These are phyloP conservation scores for Candida piceae DNA, from an alignment of 805 yeast genomes.

Conservation along the genomic window DNA sequence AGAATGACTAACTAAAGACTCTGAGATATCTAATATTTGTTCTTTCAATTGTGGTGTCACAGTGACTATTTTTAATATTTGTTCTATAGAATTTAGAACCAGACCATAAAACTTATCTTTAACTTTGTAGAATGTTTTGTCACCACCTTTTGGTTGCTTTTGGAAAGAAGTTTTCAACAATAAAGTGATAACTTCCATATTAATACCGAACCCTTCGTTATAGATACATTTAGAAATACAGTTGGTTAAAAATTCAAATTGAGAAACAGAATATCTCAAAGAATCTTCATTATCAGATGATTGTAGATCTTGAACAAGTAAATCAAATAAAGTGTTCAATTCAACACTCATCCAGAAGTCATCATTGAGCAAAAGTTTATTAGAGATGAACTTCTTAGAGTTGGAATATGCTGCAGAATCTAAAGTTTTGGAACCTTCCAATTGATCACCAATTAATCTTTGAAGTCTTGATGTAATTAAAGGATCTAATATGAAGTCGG, in stretches of 20 bases:
- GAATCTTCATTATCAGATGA: slow-evolving; percentile 14
- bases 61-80: slow-evolving; percentile 13
- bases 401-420: slow-evolving; percentile 16
- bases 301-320: slow-evolving; percentile 10
- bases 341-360: slow-evolving; percentile 25
- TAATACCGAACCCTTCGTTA: slow-evolving; percentile 20
- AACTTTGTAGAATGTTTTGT: slow-evolving; percentile 37
- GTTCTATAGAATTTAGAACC: slow-evolving; percentile 9
- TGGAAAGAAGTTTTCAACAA: slow-evolving; percentile 18
- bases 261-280: slow-evolving; percentile 19
- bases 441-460: slow-evolving; percentile 23
- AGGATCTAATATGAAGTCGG: slow-evolving; percentile 17
- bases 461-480: slow-evolving; percentile 19
- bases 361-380: slow-evolving; percentile 17
- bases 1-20: slow-evolving; percentile 11
- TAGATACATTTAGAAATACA: slow-evolving; percentile 21
- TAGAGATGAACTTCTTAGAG: slow-evolving; percentile 17
- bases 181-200: slow-evolving; percentile 15
- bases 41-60: slow-evolving; percentile 3
- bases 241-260: slow-evolving; percentile 21
- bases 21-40: slow-evolving; percentile 8
- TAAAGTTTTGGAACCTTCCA: slow-evolving; percentile 9
- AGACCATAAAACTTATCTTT: slow-evolving; percentile 36
- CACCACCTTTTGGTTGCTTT: slow-evolving; percentile 17
- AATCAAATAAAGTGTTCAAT: slow-evolving; percentile 17